These are phyloP conservation scores for Solanum chiquidenum DNA, from an alignment of 257 asterid species.

Conservation along the genomic window DNA sequence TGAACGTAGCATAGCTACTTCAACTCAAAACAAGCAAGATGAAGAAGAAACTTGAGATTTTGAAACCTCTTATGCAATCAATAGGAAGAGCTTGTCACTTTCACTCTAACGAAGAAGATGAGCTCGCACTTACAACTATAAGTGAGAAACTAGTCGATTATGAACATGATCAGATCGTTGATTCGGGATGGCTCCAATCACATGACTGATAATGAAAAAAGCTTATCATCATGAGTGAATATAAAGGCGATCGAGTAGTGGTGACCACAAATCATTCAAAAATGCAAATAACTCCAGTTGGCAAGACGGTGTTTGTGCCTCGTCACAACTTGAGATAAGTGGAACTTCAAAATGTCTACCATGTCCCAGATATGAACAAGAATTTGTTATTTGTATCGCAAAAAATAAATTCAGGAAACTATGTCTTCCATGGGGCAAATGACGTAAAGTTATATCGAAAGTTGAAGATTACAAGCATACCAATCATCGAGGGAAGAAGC, in stretches of 20 bases:
- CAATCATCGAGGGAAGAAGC: background rate
- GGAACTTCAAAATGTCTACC: background rate
- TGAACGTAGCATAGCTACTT: background rate
- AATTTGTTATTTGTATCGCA: background rate
- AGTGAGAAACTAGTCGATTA: background rate
- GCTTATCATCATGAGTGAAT: background rate
- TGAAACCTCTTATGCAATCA: background rate
- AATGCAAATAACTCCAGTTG: background rate
- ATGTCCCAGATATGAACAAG: background rate
- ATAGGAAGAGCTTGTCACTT: background rate
- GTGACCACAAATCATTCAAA: background rate
- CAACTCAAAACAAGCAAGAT: background rate
- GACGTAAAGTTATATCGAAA: background rate
- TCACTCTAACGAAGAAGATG: background rate
- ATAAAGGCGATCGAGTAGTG: background rate
- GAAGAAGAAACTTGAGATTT: background rate
- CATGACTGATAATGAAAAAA: background rate
- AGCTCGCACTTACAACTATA: background rate
- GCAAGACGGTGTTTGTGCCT: background rate
- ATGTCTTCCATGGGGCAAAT: background rate
- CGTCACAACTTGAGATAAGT: background rate
- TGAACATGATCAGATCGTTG: background rate
- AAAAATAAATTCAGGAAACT: background rate
- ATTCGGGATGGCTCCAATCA: background rate
- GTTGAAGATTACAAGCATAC: background rate